Conservation (phyloP, 1,284 basidiomycete species). For the Lentinula novae-zelandiae region DNA sequence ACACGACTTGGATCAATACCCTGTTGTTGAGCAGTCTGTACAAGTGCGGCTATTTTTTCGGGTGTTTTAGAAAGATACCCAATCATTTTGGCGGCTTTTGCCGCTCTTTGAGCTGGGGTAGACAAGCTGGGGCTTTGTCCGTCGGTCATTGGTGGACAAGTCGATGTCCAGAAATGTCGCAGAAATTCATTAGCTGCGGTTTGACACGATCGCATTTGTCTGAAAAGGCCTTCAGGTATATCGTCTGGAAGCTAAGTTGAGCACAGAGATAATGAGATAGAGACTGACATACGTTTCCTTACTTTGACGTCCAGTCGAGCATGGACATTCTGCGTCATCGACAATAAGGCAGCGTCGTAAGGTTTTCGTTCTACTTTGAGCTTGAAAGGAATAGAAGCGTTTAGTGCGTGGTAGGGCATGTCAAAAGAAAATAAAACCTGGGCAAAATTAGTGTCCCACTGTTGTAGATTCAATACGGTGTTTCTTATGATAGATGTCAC, state of each 20-base stretch:
- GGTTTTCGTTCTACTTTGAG: slow-evolving; percentile 63
- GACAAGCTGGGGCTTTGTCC: slow-evolving; percentile 41
- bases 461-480: slow-evolving; percentile 41
- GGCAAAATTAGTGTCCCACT: slow-evolving; percentile 56
- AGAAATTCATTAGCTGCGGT: slow-evolving; percentile 95
- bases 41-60: slow-evolving; percentile 77
- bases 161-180: slow-evolving; percentile 91
- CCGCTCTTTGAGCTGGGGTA: slow-evolving; percentile 62
- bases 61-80: slow-evolving; percentile 74
- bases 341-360: slow-evolving; percentile 61
- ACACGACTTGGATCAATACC: slow-evolving; percentile 65
- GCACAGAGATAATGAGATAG: slow-evolving; percentile 4
- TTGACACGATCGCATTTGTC: slow-evolving; percentile 85
- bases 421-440: slow-evolving; percentile 37
- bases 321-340: slow-evolving; percentile 76
- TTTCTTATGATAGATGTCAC: slow-evolving; percentile 42
- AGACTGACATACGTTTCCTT: slow-evolving; percentile 48
- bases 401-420: background rate
- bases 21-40: slow-evolving; percentile 57
- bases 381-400: slow-evolving; percentile 25
- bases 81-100: slow-evolving; percentile 83
- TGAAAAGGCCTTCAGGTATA: slow-evolving; percentile 75
- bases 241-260: slow-evolving; percentile 47
- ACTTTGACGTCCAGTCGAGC: slow-evolving; percentile 62
- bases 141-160: slow-evolving; percentile 75